Conservation (phyloP, 2,329 filamentous ascomycete species). For the Cladophialophora chaetospira region DNA sequence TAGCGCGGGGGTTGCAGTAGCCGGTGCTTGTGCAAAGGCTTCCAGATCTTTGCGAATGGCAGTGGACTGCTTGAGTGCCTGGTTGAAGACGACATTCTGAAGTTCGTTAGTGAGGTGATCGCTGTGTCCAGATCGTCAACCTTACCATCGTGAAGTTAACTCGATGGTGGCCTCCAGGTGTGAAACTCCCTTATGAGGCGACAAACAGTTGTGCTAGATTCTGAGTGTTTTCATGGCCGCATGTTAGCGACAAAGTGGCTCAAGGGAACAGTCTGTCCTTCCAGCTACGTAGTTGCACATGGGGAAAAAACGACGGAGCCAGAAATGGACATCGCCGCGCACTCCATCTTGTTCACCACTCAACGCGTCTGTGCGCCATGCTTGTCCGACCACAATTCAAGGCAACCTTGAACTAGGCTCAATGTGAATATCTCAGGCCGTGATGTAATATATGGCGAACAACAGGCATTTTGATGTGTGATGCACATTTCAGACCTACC, state of each 20-base stretch:
- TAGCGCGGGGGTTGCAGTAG: constrained; percentile 62
- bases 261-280: constrained; percentile 27
- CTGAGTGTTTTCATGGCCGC: neutral
- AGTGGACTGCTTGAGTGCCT: constrained; percentile 80
- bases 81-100: constrained; percentile 83
- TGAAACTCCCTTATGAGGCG: too few species aligned
- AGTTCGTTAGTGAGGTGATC: neutral
- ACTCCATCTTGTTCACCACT: too few species aligned
- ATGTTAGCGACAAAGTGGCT: neutral
- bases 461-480: too few species aligned
- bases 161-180: neutral
- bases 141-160: constrained; percentile 21
- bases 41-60: constrained; percentile 76
- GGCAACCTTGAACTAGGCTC: too few species aligned
- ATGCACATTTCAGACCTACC: too few species aligned
- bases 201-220: too few species aligned
- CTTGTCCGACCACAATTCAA: too few species aligned
- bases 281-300: neutral
- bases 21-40: constrained; percentile 62
- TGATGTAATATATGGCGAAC: too few species aligned
- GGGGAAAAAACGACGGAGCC: neutral
- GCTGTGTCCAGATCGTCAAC: too few species aligned
- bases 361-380: too few species aligned
- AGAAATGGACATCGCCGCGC: too few species aligned
- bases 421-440: too few species aligned